Evolutionary conservation across 2,329 filamentous ascomycete species (phyloP).

Genomic region (Botrytis fabae): DNA sequence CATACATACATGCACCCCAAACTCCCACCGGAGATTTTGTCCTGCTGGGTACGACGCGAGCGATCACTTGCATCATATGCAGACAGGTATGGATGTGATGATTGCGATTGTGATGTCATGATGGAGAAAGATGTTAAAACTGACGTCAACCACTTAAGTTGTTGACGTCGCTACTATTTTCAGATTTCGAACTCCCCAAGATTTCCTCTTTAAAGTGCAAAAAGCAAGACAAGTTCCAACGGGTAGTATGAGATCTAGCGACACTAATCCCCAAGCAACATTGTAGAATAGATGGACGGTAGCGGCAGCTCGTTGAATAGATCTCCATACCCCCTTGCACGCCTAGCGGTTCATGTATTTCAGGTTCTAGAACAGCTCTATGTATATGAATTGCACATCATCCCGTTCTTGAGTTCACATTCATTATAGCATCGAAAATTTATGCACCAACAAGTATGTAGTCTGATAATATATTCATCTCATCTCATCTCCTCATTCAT

Average conservation of each 20-base stretch:
- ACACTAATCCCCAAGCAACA: not conserved
- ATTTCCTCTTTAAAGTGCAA: no score
- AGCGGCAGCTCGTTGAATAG: not conserved
- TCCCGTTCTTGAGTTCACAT: not conserved
- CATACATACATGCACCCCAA: constrained; percentile 5
- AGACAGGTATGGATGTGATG: not conserved
- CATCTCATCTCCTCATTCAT: not conserved
- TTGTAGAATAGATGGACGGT: not conserved
- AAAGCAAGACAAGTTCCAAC: not conserved
- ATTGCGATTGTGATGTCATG: constrained; percentile 7
- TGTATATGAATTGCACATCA: not conserved
- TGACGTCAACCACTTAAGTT: not conserved
- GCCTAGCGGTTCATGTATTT: not conserved
- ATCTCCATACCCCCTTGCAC: not conserved
- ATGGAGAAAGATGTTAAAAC: constrained; percentile 11
- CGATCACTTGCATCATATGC: constrained; percentile 2
- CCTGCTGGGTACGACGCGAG: not conserved
- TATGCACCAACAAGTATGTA: not conserved
- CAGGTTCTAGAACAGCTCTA: not conserved
- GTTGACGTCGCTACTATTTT: not conserved
- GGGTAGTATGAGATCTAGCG: not conserved
- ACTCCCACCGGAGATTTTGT: not conserved
- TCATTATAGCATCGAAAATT: not conserved
- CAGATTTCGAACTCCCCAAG: not conserved
- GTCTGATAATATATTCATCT: not conserved